A percentile compares a stretch with the other conserved stretches of the same genome.
Conservation (phyloP, 805 yeast species). For the Scheffersomyces spartinae region DNA sequence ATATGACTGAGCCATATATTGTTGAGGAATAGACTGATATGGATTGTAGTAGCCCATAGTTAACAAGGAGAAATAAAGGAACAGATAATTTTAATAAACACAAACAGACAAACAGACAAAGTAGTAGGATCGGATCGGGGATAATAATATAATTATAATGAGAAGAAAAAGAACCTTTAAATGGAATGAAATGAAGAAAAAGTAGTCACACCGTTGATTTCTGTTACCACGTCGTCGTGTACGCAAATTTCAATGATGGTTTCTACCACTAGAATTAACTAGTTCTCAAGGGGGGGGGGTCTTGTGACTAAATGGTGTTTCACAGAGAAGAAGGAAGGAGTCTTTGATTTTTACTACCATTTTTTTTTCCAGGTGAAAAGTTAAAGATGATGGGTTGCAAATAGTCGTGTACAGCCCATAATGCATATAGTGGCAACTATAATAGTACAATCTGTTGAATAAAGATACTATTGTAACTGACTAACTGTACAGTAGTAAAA, state of each 20-base stretch:
- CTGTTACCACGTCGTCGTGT: not conserved
- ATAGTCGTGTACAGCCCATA: too few relatives aligned
- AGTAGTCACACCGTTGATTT: not conserved
- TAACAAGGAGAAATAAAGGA: too few relatives aligned
- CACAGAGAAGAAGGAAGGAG: not conserved
- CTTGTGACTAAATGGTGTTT: not conserved
- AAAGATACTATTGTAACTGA: too few relatives aligned
- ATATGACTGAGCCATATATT: conserved; percentile 22
- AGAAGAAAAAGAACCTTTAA: not conserved
- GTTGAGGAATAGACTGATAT: conserved; percentile 27
- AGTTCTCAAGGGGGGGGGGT: conserved; percentile 1
- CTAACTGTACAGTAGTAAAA: too few relatives aligned
- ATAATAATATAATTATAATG: not conserved
- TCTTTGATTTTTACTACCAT: not conserved
- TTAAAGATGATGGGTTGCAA: too few relatives aligned
- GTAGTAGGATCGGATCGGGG: conserved; percentile 1
- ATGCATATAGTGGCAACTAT: too few relatives aligned
- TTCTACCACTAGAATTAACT: not conserved
- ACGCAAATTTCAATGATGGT: conserved; percentile 1
- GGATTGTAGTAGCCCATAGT: conserved; percentile 35
- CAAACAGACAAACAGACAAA: too few relatives aligned
- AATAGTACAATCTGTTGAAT: too few relatives aligned
- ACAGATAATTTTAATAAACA: too few relatives aligned
- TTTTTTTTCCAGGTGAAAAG: conserved; percentile 1
- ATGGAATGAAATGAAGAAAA: conserved; percentile 1